phyloP scores from a whole-genome alignment of 768 basidiomycete species.

The Candolleomyces aberdarensis region DNA sequence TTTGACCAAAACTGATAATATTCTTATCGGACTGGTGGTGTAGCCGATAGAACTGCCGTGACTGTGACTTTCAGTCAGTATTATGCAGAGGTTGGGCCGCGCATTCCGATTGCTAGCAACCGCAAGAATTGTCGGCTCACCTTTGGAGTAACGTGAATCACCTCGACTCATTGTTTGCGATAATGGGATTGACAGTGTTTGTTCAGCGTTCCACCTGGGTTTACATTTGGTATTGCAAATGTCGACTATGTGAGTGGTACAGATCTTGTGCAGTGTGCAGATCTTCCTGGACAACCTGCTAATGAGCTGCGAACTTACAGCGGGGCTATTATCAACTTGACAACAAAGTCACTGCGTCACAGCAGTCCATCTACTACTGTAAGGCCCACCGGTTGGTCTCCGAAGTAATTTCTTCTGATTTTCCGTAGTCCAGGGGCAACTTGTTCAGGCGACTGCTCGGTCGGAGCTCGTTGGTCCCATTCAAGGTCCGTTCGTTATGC shows the following conservation, averaged over 20 bases:
- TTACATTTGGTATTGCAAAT: constrained; percentile 13
- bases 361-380: constrained; percentile 26
- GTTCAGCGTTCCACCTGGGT: constrained; percentile 10
- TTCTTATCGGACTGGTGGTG: background rate
- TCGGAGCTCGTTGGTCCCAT: constrained; percentile 20
- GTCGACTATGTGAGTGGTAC: constrained; percentile 9
- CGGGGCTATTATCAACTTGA: constrained; percentile 25
- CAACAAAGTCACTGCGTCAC: constrained; percentile 19
- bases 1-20: background rate
- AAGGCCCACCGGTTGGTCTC: background rate
- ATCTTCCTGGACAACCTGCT: background rate
- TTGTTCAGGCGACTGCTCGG: constrained; percentile 22
- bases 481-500: constrained; percentile 5
- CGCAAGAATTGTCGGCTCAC: constrained; percentile 16
- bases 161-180: background rate
- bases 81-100: constrained; percentile 10
- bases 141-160: constrained; percentile 13
- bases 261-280: background rate
- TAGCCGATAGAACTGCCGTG: constrained; percentile 3
- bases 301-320: background rate
- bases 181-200: background rate
- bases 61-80: constrained; percentile 12
- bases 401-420: background rate
- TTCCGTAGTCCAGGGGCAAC: constrained; percentile 20
- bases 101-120: constrained; percentile 15